These are phyloP conservation scores for Dichotomopilus funicola DNA, from an alignment of 2,329 filamentous ascomycete genomes.

Conservation along the genomic window DNA sequence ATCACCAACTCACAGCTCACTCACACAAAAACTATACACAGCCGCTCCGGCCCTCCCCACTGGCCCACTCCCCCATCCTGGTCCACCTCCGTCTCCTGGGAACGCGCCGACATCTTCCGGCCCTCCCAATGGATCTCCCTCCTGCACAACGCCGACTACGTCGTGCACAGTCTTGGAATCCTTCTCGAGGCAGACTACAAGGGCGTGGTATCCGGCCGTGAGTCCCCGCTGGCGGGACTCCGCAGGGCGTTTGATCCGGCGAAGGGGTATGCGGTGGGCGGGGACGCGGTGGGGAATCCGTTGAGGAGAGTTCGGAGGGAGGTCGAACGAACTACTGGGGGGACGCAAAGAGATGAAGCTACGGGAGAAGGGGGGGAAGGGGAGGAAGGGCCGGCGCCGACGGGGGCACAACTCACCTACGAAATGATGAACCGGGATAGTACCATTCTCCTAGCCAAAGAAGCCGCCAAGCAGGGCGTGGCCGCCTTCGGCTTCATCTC, in stretches of 20 bases:
- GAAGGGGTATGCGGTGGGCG: slow-evolving; percentile 43
- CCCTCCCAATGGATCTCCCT: slow-evolving; percentile 72
- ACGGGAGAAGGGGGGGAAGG: neutral
- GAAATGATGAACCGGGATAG: slow-evolving; percentile 94
- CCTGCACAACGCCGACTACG: slow-evolving; percentile 70
- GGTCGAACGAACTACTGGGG: slow-evolving; percentile 40
- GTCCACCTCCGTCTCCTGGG: slow-evolving; percentile 80
- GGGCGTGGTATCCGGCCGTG: slow-evolving; percentile 73
- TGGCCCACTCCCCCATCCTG: slow-evolving; percentile 78
- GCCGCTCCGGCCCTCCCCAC: slow-evolving; percentile 81
- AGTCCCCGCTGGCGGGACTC: slow-evolving; percentile 73
- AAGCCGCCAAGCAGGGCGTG: slow-evolving; percentile 59
- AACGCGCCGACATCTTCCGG: slow-evolving; percentile 78
- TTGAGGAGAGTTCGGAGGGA: slow-evolving; percentile 46
- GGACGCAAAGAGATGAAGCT: neutral
- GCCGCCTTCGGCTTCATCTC: slow-evolving; percentile 80
- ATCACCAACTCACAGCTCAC: neutral
- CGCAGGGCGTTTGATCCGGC: slow-evolving; percentile 68
- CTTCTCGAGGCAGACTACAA: slow-evolving; percentile 98
- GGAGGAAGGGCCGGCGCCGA: slow-evolving; percentile 30
- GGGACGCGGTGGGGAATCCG: slow-evolving; percentile 51
- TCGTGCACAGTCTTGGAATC: slow-evolving; percentile 94
- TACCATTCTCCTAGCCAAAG: slow-evolving; percentile 75
- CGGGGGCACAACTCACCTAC: slow-evolving; percentile 68
- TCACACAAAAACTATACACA: slow-evolving; percentile 33